phyloP scores from a whole-genome alignment of 345 rosid genomes.

The Chamaenerion angustifolium region DNA sequence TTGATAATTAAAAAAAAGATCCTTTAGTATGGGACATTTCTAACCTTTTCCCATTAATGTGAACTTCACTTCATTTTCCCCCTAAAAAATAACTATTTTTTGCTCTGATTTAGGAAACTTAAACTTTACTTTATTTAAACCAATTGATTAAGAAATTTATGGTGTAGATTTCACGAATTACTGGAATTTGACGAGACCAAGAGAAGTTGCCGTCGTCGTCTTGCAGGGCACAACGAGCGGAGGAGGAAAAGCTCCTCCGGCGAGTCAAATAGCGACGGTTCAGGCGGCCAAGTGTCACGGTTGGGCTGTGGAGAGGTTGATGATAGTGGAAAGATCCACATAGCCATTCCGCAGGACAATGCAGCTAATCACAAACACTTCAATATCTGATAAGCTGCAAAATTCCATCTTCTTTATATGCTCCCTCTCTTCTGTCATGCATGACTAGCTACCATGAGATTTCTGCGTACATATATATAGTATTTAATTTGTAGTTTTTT shows the following conservation, averaged over 20 bases:
- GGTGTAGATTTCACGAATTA: slow-evolving; percentile 49
- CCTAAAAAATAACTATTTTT: too few species aligned
- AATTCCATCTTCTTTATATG: slow-evolving; percentile 6
- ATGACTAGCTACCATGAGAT: too few species aligned
- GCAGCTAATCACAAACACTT: slow-evolving; percentile 30
- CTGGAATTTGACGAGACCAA: slow-evolving; percentile 40
- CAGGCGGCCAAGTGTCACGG: slow-evolving; percentile 17
- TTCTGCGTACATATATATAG: too few species aligned
- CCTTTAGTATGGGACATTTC: too few species aligned
- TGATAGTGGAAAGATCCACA: slow-evolving; percentile 25
- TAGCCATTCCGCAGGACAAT: slow-evolving; percentile 20
- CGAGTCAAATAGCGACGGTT: slow-evolving; percentile 22
- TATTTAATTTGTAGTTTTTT: too few species aligned
- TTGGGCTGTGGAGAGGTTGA: slow-evolving; percentile 25
- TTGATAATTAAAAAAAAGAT: too few species aligned
- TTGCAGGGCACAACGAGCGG: slow-evolving; percentile 55
- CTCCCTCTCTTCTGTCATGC: slow-evolving; percentile 62
- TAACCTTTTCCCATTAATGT: too few species aligned
- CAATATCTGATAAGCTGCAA: slow-evolving; percentile 22
- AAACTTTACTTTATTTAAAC: too few species aligned
- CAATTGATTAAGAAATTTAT: too few species aligned
- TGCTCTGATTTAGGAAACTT: too few species aligned
- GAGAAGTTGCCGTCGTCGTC: slow-evolving; percentile 42
- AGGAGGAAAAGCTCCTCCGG: slow-evolving; percentile 28
- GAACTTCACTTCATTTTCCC: too few species aligned